phyloP scores from a whole-genome alignment of 495 filamentous ascomycete species.

The Aspergillus affinis region DNA sequence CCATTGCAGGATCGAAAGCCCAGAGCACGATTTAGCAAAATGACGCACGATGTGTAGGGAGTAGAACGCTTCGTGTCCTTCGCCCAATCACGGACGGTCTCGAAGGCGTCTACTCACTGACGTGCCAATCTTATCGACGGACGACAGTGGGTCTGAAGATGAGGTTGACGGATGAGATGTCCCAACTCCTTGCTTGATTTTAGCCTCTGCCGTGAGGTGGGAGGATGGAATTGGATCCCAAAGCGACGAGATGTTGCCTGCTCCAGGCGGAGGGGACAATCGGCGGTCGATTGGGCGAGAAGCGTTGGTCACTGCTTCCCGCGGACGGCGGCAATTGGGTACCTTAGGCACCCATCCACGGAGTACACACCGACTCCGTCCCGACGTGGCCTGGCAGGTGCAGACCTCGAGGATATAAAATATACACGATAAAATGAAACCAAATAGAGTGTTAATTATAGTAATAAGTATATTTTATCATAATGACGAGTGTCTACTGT shows the following conservation, averaged over 20 bases:
- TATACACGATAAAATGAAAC: too few species aligned
- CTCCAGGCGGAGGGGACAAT: conserved; percentile 4
- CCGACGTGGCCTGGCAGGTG: conserved; percentile 8
- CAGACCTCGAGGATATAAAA: too few species aligned
- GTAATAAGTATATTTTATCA: too few species aligned
- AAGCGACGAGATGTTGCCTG: conserved; percentile 1
- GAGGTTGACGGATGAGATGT: too few species aligned
- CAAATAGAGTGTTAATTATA: too few species aligned
- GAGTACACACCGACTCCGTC: not conserved
- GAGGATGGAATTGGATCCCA: not conserved
- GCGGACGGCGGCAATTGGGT: conserved; percentile 8
- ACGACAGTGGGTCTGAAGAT: not conserved
- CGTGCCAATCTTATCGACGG: not conserved
- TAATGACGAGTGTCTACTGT: too few species aligned
- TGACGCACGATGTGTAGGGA: not conserved
- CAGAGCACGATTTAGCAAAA: not conserved
- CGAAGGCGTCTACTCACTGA: not conserved
- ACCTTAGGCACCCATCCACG: conserved; percentile 12
- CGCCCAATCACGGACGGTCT: not conserved
- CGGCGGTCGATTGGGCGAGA: conserved; percentile 11
- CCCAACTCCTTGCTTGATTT: not conserved
- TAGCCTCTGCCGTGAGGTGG: not conserved
- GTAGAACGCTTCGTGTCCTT: not conserved
- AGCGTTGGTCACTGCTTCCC: conserved; percentile 4
- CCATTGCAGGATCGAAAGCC: too few species aligned